Conservation (phyloP, 176 grass and related monocot species). For the Paspalum notatum region DNA sequence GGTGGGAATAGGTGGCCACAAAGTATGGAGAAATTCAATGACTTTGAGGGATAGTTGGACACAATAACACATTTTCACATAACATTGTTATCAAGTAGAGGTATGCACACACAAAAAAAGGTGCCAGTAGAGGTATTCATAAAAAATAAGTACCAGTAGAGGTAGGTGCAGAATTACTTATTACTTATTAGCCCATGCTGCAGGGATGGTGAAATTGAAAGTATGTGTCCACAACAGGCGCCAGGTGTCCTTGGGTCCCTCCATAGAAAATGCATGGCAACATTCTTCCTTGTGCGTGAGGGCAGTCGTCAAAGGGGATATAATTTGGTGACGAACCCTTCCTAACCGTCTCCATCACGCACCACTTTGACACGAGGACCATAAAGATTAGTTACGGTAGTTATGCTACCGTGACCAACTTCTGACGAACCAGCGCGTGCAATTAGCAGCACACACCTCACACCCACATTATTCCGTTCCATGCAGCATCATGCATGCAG, state of each 20-base stretch:
- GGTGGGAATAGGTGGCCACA: too few species aligned
- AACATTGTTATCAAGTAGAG: too few species aligned
- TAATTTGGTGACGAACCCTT: constrained; percentile 36
- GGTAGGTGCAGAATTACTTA: neutral
- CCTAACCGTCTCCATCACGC: constrained; percentile 14
- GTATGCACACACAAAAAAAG: too few species aligned
- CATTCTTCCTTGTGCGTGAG: neutral
- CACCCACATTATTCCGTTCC: neutral
- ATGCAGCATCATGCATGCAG: neutral
- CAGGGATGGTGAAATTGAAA: neutral
- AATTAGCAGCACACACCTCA: neutral
- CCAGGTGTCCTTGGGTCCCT: neutral
- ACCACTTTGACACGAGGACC: neutral
- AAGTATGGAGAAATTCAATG: too few species aligned
- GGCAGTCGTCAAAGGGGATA: neutral
- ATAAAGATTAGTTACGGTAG: constrained; percentile 36
- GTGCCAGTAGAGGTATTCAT: neutral
- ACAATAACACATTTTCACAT: too few species aligned
- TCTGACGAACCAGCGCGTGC: constrained; percentile 31
- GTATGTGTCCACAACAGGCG: neutral
- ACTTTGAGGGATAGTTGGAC: too few species aligned
- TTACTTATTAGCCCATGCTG: neutral
- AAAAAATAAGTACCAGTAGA: too few species aligned
- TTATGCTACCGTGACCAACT: constrained; percentile 47
- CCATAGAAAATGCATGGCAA: too few species aligned